These are phyloP conservation scores for Malassezia psittaci DNA, from an alignment of 1,284 basidiomycete genomes.

Conservation along the genomic window DNA sequence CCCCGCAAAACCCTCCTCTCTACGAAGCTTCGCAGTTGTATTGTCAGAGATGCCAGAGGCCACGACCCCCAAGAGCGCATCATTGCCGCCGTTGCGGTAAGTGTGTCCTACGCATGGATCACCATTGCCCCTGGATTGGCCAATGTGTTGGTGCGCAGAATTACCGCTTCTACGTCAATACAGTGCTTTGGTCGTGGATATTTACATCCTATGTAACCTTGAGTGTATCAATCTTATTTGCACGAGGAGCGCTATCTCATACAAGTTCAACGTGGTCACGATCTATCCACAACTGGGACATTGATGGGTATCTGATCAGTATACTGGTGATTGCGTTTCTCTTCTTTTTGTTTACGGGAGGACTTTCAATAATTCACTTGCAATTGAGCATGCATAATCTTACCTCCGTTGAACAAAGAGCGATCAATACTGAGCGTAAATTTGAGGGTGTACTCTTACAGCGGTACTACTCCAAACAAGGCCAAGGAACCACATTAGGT, in stretches of 20 bases:
- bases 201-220: slow-evolving; percentile 58
- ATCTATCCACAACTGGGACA: slow-evolving; percentile 25
- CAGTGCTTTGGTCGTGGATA: slow-evolving; percentile 56
- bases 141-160: slow-evolving; percentile 53
- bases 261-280: neutral
- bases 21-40: slow-evolving; percentile 7
- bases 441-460: slow-evolving; percentile 56
- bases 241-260: slow-evolving; percentile 26
- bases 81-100: slow-evolving; percentile 45
- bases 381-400: slow-evolving; percentile 58
- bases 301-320: slow-evolving; percentile 61
- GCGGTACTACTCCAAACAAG: slow-evolving; percentile 22
- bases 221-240: slow-evolving; percentile 48
- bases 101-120: slow-evolving; percentile 44
- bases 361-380: slow-evolving; percentile 57
- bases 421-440: slow-evolving; percentile 55
- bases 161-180: slow-evolving; percentile 56
- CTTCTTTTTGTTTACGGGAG: slow-evolving; percentile 61
- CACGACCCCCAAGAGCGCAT: slow-evolving; percentile 40
- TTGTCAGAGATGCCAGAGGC: slow-evolving; percentile 9
- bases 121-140: slow-evolving; percentile 53
- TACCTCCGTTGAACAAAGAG: slow-evolving; percentile 69
- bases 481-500: slow-evolving; percentile 15
- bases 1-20: slow-evolving; percentile 4
- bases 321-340: slow-evolving; percentile 57